Conservation (phyloP, 192 early-diverging fungal genomes). For the Coemansia sp. region DNA sequence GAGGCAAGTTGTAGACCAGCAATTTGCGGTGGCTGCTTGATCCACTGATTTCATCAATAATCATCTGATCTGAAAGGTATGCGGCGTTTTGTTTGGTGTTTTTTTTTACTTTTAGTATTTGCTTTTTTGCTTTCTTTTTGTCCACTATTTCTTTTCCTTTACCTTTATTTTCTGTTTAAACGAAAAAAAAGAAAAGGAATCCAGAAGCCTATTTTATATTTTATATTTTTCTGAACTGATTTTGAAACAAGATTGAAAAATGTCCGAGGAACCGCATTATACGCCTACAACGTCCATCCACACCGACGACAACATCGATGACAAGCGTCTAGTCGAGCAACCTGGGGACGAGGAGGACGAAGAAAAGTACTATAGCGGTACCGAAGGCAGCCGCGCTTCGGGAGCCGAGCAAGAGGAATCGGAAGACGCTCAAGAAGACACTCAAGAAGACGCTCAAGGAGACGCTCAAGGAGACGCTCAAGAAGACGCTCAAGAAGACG, state of each 20-base stretch:
- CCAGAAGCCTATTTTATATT: too few species aligned
- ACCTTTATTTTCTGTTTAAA: background rate
- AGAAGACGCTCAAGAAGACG: background rate
- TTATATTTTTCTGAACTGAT: too few species aligned
- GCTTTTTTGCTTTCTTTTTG: background rate
- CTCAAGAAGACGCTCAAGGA: background rate
- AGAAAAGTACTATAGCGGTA: slow-evolving; percentile 9
- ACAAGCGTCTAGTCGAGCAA: background rate
- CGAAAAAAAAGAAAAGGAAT: background rate
- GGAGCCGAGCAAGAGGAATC: background rate
- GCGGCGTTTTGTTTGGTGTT: too few species aligned
- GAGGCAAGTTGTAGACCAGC: slow-evolving; percentile 1
- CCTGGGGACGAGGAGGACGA: slow-evolving; percentile 5
- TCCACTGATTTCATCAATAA: background rate
- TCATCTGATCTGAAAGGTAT: background rate
- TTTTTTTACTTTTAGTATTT: background rate
- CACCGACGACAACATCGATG: background rate
- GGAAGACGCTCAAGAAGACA: background rate
- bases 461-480: too few species aligned
- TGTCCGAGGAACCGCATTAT: slow-evolving; percentile 15
- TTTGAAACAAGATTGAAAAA: background rate
- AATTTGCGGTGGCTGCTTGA: slow-evolving; percentile 10
- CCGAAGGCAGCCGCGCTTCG: background rate
- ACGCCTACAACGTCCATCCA: background rate
- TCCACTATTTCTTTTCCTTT: background rate